Base-by-base conservation (phyloP, 2,329 filamentous ascomycete genomes). In the Diaporthe citri region DNA sequence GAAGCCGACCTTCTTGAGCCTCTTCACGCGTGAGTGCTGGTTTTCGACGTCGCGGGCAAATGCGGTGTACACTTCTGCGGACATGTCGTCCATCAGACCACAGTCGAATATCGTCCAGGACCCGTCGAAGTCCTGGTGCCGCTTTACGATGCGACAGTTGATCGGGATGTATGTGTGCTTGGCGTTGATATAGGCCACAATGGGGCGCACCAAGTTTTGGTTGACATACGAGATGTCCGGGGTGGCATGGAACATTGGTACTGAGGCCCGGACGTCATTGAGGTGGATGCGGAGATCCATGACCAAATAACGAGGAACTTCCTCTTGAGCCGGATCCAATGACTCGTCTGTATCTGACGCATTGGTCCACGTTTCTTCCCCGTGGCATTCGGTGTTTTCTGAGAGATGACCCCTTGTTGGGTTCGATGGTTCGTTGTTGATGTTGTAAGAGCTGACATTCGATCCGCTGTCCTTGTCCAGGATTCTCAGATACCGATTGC, bases 131-230 rank as follows among this genome's bases (percentile, higher is more conserved):
- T 99, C 97, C 75, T 90, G 90, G 25, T 92, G 90, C 9, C 92
- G 92, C 86, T 99, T 99, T 77, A 98, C 95, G 66, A 99, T 94
- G 76, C 96, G 93, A 85, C 97, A 98, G 79, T 93, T 94, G 80
- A 99, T 95, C 36, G 97, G 97, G 57, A 99, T 98, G 81, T 98
- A 98, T 0, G 96, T 97, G 81, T 93, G 93, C 82, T 95, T 95
- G 56, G 95, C 94, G 84, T 99, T 99, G 85, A 99, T 98, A 83
- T 98, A 99, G 9, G 97, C 97, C 55, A 99, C 96, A 76, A 99
- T 99, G 22, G 97, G 97, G 6, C 97, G 92, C 48, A 98, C 95
- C 6, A 98, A 91, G 2, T 97, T 95, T 83, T 97, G 97, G 84
- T 98, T 98, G 80, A 98, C 94, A 83, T 98, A 99, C 0, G 95